Conservation (phyloP, 2,329 filamentous ascomycete species). For the Thelonectria discophora region DNA sequence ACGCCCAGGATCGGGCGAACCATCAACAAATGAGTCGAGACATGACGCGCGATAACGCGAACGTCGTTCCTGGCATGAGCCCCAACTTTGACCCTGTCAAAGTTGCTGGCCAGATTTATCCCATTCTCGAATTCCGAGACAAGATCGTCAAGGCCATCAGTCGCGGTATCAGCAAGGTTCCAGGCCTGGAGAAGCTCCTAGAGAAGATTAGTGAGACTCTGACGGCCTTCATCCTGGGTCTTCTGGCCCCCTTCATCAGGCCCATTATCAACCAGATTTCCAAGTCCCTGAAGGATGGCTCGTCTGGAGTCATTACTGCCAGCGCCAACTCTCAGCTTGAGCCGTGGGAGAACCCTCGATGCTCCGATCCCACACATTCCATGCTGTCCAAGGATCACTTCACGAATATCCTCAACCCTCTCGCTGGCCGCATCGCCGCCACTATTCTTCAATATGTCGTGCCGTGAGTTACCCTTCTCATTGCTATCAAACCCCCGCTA, state of each 20-base stretch:
- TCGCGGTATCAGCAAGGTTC: slow-evolving; percentile 87
- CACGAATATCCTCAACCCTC: slow-evolving; percentile 79
- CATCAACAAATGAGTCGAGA: slow-evolving; percentile 44
- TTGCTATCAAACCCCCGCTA: slow-evolving; percentile 8
- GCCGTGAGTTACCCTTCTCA: slow-evolving; percentile 61
- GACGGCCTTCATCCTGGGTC: slow-evolving; percentile 88
- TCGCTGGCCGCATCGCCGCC: slow-evolving; percentile 76
- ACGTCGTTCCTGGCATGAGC: slow-evolving; percentile 78
- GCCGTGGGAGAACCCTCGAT: slow-evolving; percentile 79
- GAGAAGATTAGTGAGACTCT: slow-evolving; percentile 94
- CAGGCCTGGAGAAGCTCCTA: slow-evolving; percentile 87
- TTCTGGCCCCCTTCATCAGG: slow-evolving; percentile 90
- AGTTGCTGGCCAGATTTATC: slow-evolving; percentile 85
- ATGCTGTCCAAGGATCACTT: slow-evolving; percentile 89
- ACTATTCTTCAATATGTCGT: slow-evolving; percentile 86
- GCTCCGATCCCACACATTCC: slow-evolving; percentile 82
- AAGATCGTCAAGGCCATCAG: slow-evolving; percentile 90
- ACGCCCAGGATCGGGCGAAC: slow-evolving; percentile 71
- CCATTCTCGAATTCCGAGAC: slow-evolving; percentile 92
- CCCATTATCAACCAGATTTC: slow-evolving; percentile 91
- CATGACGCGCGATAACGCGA: slow-evolving; percentile 57
- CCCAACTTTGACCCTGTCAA: slow-evolving; percentile 80
- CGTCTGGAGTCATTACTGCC: slow-evolving; percentile 72
- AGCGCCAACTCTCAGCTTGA: slow-evolving; percentile 80
- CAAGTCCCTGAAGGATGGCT: slow-evolving; percentile 85